phyloP scores from a whole-genome alignment of 768 basidiomycete genomes.

The Xerocomellus dryophilus region DNA sequence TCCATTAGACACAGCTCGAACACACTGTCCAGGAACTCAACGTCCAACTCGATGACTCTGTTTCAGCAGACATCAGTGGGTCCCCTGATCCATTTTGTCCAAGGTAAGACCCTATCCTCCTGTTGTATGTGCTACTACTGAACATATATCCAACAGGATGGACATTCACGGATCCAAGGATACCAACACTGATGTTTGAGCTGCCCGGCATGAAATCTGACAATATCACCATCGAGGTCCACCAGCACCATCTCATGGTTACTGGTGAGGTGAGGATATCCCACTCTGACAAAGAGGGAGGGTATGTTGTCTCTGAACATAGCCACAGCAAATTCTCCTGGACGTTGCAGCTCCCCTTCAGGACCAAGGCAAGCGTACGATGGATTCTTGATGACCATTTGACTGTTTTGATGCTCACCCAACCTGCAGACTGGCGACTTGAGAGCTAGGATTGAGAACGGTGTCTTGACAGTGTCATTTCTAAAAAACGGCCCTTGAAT shows the following conservation, averaged over 20 bases:
- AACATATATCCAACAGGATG: constrained; percentile 29
- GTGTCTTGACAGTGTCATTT: constrained; percentile 45
- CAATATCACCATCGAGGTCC: constrained; percentile 46
- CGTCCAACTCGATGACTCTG: no score
- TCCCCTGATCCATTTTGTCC: background rate
- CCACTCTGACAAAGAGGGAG: constrained; percentile 35
- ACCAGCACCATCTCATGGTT: constrained; percentile 44
- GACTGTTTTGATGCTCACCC: background rate
- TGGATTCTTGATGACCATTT: background rate
- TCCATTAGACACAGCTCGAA: no score
- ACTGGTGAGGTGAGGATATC: constrained; percentile 41
- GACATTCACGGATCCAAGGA: constrained; percentile 44
- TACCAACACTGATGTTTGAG: constrained; percentile 38
- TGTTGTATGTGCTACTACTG: no score
- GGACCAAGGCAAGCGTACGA: constrained; percentile 36
- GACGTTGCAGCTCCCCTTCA: constrained; percentile 42
- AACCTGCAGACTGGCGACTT: constrained; percentile 38
- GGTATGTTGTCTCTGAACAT: constrained; percentile 41
- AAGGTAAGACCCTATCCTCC: background rate
- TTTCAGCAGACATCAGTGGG: background rate
- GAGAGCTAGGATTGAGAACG: constrained; percentile 44
- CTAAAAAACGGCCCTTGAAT: constrained; percentile 39
- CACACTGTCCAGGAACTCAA: no score
- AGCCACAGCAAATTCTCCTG: constrained; percentile 44
- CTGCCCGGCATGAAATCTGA: constrained; percentile 51